phyloP scores from a whole-genome alignment of 2,329 filamentous ascomycete species.

The Ustulina deusta region DNA sequence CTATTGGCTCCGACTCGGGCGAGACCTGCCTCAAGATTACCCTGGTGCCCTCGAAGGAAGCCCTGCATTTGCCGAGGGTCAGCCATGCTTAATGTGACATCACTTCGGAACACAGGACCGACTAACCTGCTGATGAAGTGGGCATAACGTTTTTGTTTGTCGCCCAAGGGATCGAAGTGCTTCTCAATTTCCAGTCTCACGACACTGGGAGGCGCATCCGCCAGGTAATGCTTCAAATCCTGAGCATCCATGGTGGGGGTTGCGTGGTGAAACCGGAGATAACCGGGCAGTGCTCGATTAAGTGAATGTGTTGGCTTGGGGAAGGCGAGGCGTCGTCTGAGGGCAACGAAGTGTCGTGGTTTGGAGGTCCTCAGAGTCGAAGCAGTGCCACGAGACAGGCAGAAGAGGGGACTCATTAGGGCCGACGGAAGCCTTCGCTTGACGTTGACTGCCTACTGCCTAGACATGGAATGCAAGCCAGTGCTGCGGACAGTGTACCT shows the following conservation, averaged over 20 bases:
- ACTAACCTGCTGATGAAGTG: constrained; percentile 84
- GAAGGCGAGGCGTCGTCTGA: constrained; percentile 31
- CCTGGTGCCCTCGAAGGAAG: constrained; percentile 80
- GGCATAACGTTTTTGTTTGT: constrained; percentile 88
- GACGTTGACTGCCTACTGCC: constrained; percentile 1
- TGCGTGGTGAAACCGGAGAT: constrained; percentile 37
- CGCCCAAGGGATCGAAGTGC: constrained; percentile 83
- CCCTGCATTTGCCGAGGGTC: constrained; percentile 60
- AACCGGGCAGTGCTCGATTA: constrained; percentile 17
- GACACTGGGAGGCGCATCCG: constrained; percentile 89
- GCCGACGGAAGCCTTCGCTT: constrained; percentile 16
- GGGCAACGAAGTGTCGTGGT: constrained; percentile 34
- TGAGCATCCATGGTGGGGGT: constrained; percentile 68
- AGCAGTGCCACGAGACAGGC: constrained; percentile 39
- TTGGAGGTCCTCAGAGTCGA: constrained; percentile 42
- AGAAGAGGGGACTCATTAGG: constrained; percentile 42
- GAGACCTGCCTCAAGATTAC: constrained; percentile 85
- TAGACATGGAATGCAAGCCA: background rate
- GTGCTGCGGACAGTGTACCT: background rate
- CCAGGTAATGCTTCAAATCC: constrained; percentile 81
- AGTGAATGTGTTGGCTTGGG: constrained; percentile 20
- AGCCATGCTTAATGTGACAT: constrained; percentile 28
- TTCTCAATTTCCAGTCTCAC: constrained; percentile 91
- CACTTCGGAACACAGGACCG: constrained; percentile 34
- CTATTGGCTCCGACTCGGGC: constrained; percentile 81